Base-by-base conservation (phyloP, 2,329 filamentous ascomycete genomes). In the Colletotrichum sp. region DNA sequence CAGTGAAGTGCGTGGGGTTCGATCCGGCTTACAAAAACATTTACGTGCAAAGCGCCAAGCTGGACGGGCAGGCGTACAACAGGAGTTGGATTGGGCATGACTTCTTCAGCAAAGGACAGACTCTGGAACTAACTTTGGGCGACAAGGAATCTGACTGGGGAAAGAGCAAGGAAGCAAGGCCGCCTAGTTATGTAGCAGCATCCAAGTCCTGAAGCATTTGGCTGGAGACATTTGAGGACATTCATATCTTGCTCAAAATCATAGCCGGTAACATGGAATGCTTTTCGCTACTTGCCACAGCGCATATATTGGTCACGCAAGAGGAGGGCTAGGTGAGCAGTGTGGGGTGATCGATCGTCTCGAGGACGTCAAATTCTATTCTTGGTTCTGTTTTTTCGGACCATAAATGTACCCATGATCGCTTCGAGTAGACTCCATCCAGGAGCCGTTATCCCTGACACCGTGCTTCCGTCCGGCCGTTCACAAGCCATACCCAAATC, bases 21-120 rank as follows among this genome's bases (percentile, higher is more conserved):
- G 91, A 93, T 74, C 75, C 89, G 0, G 80, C n/a, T 2, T 91
- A 92, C 74, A 81, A 86, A 75, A 88, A 88, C 32, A 87, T 92
- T 3, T 93, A 89, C 74, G 88, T 93, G 8, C 91, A 93, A 80
- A 89, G 84, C 21, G 91, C 88, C 15, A 92, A 83, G 5, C 82
- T 92, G 59, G 85, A 93, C 79, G 91, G 91, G 0, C 79, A 86
- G 78, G 78, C 84, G 0, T 93, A 90, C 82, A 88, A 86, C 1
- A 89, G 86, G 81, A 93, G 90, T 77, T 93, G 91, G 91, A 85
- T 93, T 32, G 83, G 85, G 3, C 92, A 93, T 82, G 86, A 86
- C n/a, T 91, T 93, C 77, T 93, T 92, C 78, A 77, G 84, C 0
- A 84, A 92, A 1, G 92, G 92, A 0, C 90, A 90, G 12, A 84